Conservation (phyloP, 2,329 filamentous ascomycete genomes). For the Trichoderma breve region DNA sequence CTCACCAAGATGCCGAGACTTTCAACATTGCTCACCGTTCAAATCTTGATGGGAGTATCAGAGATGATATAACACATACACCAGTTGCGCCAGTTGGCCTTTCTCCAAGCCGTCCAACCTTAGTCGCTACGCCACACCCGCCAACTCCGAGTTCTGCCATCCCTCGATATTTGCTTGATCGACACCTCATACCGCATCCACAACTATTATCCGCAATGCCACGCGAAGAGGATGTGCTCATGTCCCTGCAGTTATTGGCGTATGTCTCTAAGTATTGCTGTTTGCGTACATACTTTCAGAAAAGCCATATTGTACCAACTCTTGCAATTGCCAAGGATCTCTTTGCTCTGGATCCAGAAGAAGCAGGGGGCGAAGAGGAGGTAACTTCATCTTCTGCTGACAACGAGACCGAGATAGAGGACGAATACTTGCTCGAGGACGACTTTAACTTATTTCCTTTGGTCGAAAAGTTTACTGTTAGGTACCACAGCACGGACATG, state of each 20-base stretch:
- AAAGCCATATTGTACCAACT: constrained; percentile 87
- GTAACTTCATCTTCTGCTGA: constrained; percentile 40
- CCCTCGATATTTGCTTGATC: constrained; percentile 76
- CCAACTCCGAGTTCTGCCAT: constrained; percentile 68
- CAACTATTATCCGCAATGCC: constrained; percentile 88
- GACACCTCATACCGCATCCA: constrained; percentile 64
- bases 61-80: constrained; percentile 67
- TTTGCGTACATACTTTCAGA: constrained; percentile 89
- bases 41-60: constrained; percentile 79
- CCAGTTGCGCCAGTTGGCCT: constrained; percentile 67
- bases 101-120: constrained; percentile 68
- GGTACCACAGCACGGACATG: constrained; percentile 95
- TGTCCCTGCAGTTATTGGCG: constrained; percentile 93
- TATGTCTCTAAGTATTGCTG: constrained; percentile 99
- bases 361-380: constrained; percentile 54
- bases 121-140: constrained; percentile 72
- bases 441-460: constrained; percentile 98
- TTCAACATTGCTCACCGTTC: constrained; percentile 92
- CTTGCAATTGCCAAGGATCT: constrained; percentile 88
- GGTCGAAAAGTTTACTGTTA: constrained; percentile 96
- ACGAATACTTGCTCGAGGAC: constrained; percentile 88
- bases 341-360: constrained; percentile 71
- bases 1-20: constrained; percentile 76
- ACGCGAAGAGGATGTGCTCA: constrained; percentile 93
- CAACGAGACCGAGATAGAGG: constrained; percentile 61